Base-by-base conservation (phyloP, 1,284 basidiomycete species). In the Ceratobasidium sp. region DNA sequence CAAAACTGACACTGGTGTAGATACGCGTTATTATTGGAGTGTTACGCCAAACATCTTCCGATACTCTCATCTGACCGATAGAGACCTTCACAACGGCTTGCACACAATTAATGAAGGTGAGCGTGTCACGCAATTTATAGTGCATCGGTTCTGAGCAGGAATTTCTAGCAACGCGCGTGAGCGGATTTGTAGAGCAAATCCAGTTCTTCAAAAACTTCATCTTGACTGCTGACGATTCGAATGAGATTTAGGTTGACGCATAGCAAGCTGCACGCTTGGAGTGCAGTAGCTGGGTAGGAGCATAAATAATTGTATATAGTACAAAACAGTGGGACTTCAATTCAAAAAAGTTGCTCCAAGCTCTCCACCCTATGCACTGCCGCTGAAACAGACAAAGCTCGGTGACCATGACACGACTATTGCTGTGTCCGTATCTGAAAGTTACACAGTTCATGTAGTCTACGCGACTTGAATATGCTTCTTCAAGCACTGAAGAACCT, bases 21-120 rank as follows among this genome's bases (percentile, higher is more conserved):
- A 91, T 80, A 90, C 89, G 3, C 85, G 86, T 69, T 86, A 84
- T 79, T 90, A 89, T 82, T 90, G 89, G 89, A 82, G 85, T 33
- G 81, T 90, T 15, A 87, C 89, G 1, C 79, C 81, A 44, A 85
- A 89, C 79, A 89, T 91, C 79, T 91, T 90, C 84, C 87, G 90
- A 5, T 91, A 89, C 82, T 85, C 80, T 20, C 83, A 85, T 26
- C 68, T 81, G 42, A 59, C 81, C 80, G 13, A 70, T 40, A 70
- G 77, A 38, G 79, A 81, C 40, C 33, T 73, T 38, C 65, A 80
- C 17, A 80, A 83, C 80, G 85, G 85, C 65, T 88, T 88, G 3
- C 93, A 94, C 83, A 93, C 93, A 0, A 89, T 92, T 54, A 89
- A 92, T 79, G 91, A 92, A 85, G 85, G 88, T 86, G 80, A 77